Conservation (phyloP, 306 rosid species). For the Carpinus viminea region DNA sequence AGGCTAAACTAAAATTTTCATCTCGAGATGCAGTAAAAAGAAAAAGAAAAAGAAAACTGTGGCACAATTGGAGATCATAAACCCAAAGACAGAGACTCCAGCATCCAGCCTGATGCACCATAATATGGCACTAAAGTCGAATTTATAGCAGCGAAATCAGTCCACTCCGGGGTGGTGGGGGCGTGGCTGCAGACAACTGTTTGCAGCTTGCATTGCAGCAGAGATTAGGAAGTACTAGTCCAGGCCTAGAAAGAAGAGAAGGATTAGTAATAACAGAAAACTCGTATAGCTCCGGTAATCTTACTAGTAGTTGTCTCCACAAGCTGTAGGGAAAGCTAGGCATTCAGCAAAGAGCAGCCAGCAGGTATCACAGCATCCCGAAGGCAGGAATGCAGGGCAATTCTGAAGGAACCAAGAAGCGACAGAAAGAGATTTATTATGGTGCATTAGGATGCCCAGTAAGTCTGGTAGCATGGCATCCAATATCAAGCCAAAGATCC, state of each 20-base stretch:
- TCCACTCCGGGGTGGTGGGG: neutral
- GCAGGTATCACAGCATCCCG: neutral
- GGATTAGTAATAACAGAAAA: neutral
- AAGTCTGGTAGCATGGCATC: no score
- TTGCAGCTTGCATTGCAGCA: neutral
- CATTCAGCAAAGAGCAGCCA: conserved; percentile 2
- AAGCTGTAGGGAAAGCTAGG: conserved; percentile 6
- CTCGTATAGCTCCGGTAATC: neutral
- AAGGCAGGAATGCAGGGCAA: neutral
- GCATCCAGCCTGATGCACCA: neutral
- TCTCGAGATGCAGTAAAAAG: neutral
- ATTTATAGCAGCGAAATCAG: neutral
- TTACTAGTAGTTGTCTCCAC: conserved; percentile 1
- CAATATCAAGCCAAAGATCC: no score
- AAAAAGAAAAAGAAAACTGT: neutral
- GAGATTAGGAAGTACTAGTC: neutral
- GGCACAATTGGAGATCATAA: neutral
- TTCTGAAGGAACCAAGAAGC: neutral
- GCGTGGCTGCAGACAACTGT: no score
- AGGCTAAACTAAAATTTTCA: neutral
- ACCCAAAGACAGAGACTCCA: neutral
- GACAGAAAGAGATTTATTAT: no score
- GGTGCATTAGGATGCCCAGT: no score
- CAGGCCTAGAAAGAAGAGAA: neutral
- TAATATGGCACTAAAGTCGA: neutral